A percentile compares a stretch with the other conserved stretches of the same genome.
These are phyloP conservation scores for Candida gorgasii DNA, from an alignment of 805 yeast genomes.

Conservation along the genomic window DNA sequence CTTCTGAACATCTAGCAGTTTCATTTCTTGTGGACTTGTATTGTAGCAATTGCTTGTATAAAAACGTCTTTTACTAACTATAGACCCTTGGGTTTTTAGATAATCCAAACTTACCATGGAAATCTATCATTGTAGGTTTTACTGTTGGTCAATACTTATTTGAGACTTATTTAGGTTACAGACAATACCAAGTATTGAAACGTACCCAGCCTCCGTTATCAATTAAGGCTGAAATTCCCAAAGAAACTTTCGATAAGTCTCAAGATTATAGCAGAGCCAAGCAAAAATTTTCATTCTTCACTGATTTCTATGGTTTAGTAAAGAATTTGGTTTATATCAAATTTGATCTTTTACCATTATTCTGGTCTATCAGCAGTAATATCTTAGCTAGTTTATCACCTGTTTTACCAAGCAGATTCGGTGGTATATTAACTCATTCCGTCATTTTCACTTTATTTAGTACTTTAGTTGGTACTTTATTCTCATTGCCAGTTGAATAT, in stretches of 20 bases:
- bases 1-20: neutral
- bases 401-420: constrained; percentile 31
- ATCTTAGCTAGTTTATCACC: constrained; percentile 56
- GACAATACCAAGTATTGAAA: constrained; percentile 72
- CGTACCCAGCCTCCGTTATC: constrained; percentile 61
- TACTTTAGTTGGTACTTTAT: constrained; percentile 51
- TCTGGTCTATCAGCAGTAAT: constrained; percentile 54
- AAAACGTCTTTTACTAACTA: constrained; percentile 21
- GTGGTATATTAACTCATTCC: constrained; percentile 71
- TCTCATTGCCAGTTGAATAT: constrained; percentile 67
- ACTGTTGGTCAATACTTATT: constrained; percentile 73
- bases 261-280: constrained; percentile 81
- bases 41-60: too few relatives aligned
- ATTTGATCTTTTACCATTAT: constrained; percentile 49
- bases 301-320: constrained; percentile 50
- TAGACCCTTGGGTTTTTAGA: constrained; percentile 58
- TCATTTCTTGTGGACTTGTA: too few relatives aligned
- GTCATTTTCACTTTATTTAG: constrained; percentile 57
- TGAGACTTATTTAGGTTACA: constrained; percentile 68
- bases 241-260: constrained; percentile 73
- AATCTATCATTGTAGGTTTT: constrained; percentile 68
- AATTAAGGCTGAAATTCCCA: constrained; percentile 66
- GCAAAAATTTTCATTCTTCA: constrained; percentile 62
- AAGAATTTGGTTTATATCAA: constrained; percentile 61
- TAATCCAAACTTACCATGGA: constrained; percentile 77